These are phyloP conservation scores for Ceratobasidium sp. DNA, from an alignment of 1,284 basidiomycete species.

Conservation along the genomic window DNA sequence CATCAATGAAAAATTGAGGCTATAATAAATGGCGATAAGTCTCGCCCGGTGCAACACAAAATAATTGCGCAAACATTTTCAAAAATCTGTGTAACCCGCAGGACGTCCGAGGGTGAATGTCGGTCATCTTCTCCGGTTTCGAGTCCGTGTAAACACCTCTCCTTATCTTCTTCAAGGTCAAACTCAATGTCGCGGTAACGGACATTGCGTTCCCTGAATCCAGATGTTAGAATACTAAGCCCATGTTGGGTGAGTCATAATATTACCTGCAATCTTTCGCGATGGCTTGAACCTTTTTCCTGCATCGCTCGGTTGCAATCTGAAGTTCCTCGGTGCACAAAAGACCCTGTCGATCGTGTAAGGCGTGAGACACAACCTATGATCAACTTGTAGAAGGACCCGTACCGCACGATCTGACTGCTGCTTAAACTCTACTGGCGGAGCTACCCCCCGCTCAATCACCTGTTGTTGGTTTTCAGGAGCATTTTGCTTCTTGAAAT, in stretches of 20 bases:
- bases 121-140: conserved; percentile 42
- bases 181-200: conserved; percentile 62
- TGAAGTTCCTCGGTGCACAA: conserved; percentile 42
- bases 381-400: not conserved
- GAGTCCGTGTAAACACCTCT: conserved; percentile 59
- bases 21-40: not conserved
- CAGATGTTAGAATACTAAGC: not conserved
- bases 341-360: not conserved
- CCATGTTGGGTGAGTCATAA: not conserved
- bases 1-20: conserved; percentile 59
- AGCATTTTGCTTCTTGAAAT: conserved; percentile 25
- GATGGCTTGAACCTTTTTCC: conserved; percentile 36
- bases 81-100: conserved; percentile 60
- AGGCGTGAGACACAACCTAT: not conserved
- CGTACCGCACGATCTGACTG: conserved; percentile 23
- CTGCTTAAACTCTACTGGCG: conserved; percentile 14
- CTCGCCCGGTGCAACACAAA: not conserved
- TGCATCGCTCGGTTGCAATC: conserved; percentile 35
- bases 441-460: not conserved
- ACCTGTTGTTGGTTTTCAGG: not conserved
- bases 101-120: conserved; percentile 52
- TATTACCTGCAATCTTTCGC: conserved; percentile 37
- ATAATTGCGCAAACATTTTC: conserved; percentile 48
- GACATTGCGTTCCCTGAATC: not conserved
- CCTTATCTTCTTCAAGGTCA: conserved; percentile 60